A percentile compares a stretch with the other conserved stretches of the same genome.
Evolutionary conservation across 108 stramenopile genomes (phyloP).

Genomic region (Nitzschia sp.): DNA sequence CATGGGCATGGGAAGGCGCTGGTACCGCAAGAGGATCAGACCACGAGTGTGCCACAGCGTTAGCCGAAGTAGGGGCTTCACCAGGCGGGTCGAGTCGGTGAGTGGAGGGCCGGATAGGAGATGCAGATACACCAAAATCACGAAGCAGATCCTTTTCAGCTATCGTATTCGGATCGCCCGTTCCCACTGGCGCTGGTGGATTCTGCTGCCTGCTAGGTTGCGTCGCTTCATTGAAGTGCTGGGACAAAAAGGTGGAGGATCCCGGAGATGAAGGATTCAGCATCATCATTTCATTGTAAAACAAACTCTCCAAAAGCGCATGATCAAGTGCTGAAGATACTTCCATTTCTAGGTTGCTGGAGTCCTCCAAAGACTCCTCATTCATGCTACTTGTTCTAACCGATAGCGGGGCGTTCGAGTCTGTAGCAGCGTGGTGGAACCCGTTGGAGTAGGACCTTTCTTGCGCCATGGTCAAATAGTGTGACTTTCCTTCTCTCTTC

Average conservation of each 20-base stretch:
- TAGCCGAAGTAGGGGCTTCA: neutral
- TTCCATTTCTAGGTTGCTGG: neutral
- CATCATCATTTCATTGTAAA: conserved; percentile 72
- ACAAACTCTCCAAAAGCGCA: conserved; percentile 59
- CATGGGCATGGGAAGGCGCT: neutral
- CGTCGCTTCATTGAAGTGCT: conserved; percentile 10
- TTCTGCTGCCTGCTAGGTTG: neutral
- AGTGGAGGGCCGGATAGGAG: neutral
- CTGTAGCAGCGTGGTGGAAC: neutral
- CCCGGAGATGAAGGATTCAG: conserved; percentile 26
- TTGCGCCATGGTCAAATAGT: neutral
- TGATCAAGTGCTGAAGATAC: conserved; percentile 38
- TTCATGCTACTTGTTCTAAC: neutral
- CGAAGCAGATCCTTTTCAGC: conserved; percentile 44
- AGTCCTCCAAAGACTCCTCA: neutral
- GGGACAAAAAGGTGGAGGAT: conserved; percentile 13
- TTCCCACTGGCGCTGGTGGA: neutral
- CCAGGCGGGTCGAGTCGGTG: neutral
- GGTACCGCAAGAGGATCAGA: neutral
- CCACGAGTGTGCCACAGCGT: neutral
- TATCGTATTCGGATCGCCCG: conserved; percentile 13
- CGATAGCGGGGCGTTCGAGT: neutral
- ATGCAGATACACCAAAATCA: conserved; percentile 43
- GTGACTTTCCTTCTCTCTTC: no score
- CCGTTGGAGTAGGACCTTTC: neutral